These are phyloP conservation scores for Beauveria rudraprayagi DNA, from an alignment of 2,329 filamentous ascomycete genomes.

Conservation along the genomic window DNA sequence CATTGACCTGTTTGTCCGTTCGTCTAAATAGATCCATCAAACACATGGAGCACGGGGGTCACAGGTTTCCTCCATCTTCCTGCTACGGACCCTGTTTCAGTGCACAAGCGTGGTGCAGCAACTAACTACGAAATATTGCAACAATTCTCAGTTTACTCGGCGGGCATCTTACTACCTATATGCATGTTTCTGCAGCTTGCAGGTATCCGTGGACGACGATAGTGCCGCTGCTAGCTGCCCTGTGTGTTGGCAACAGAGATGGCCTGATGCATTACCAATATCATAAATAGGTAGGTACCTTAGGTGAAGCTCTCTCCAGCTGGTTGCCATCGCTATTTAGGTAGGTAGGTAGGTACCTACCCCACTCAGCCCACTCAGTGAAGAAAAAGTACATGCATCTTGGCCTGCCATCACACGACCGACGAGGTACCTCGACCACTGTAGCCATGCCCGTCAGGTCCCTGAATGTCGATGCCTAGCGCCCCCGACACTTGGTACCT, in stretches of 20 bases:
- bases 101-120: background rate
- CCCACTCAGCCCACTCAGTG: no score
- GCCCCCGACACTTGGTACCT: background rate
- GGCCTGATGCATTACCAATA: background rate
- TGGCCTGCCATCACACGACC: background rate
- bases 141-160: background rate
- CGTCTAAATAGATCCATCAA: background rate
- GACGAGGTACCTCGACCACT: background rate
- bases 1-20: background rate
- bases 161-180: background rate
- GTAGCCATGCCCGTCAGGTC: background rate
- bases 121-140: background rate
- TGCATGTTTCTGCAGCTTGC: background rate
- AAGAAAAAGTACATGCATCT: background rate
- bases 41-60: background rate
- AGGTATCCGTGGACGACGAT: background rate
- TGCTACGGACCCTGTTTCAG: conserved; percentile 1
- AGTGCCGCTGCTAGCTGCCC: background rate
- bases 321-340: no score
- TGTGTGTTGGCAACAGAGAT: background rate
- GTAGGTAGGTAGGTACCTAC: no score
- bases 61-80: background rate
- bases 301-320: background rate
- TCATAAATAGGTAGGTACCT: background rate
- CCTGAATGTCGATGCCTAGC: conserved; percentile 5